Evolutionary conservation across 306 rosid species (phyloP).

Genomic region (Trifolium fragiferum): DNA sequence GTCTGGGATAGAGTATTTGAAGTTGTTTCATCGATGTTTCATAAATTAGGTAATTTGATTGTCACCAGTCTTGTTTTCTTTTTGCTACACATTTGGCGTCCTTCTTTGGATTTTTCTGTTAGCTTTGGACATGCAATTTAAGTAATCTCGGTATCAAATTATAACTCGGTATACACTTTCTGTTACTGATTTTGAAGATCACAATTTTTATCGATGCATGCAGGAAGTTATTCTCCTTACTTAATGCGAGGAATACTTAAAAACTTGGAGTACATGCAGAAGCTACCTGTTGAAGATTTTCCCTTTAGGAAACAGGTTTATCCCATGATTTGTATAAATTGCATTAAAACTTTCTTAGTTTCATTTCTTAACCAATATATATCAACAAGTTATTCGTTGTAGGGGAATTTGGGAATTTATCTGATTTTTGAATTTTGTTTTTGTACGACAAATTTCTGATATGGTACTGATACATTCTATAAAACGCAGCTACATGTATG

Average conservation of each 20-base stretch:
- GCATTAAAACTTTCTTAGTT: no score
- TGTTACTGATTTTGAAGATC: constrained; percentile 12
- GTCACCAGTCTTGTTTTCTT: constrained; percentile 5
- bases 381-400: no score
- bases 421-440: constrained; percentile 12
- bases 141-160: no score
- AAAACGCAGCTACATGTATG: constrained; percentile 79
- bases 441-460: constrained; percentile 28
- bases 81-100: constrained; percentile 2
- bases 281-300: constrained; percentile 80
- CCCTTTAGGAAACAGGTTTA: constrained; percentile 82
- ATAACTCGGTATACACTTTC: neutral
- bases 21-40: constrained; percentile 74
- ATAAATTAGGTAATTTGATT: constrained; percentile 69
- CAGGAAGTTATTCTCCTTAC: constrained; percentile 70
- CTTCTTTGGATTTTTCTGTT: neutral
- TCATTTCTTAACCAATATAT: no score
- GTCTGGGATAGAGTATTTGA: constrained; percentile 77
- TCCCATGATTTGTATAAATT: no score
- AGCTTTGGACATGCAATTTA: neutral
- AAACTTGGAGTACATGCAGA: constrained; percentile 76
- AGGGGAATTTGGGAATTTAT: neutral
- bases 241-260: constrained; percentile 66
- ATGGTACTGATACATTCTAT: constrained; percentile 23
- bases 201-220: constrained; percentile 21